Evolutionary conservation across 108 stramenopile species (phyloP), one percentile per base, ranked within the genome.

Genomic region (Thalassiosira profunda): DNA sequence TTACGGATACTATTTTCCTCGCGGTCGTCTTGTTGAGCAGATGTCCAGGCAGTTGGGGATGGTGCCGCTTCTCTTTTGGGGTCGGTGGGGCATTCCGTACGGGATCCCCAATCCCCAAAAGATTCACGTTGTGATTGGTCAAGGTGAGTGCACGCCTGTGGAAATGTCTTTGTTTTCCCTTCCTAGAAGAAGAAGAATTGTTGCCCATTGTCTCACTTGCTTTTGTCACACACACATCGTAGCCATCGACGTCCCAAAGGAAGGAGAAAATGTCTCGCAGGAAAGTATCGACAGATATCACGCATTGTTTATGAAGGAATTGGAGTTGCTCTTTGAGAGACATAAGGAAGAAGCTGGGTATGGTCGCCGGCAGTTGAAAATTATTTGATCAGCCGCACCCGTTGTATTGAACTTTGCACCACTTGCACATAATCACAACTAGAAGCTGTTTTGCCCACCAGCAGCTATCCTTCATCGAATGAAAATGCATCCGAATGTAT

Each of bases 321-420:
- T 86, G 41, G 63, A 69, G 9, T 61, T 24, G 4, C 37, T 86
- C 24, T 86, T 81, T 63, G 80, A 86, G n/a, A 55, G 74, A 10
- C 79, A 86, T 62, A 86, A 86, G 51, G 41, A 74, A 14, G 67
- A 46, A 15, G 70, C 60, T 14, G 85, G 85, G 6, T 84, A 86
- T 57, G 85, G 83, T 30, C 26, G 72, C 33, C 62, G 80, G 18
- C 53, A 63, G 18, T 47, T 86, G 24, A 78, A 74, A 40, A 81
- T 86, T 49, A 37, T 82, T 56, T 86, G n/a, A n/a, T n/a, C n/a
- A n/a, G n/a, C n/a, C n/a, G n/a, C n/a, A n/a, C n/a, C n/a, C n/a
- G n/a, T n/a, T n/a, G n/a, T n/a, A n/a, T n/a, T n/a, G n/a, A n/a
- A n/a, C n/a, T n/a, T n/a, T n/a, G n/a, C n/a, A n/a, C n/a, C n/a